Conservation (phyloP, 1,139 yeast genomes). For the Candida labiduridarum region DNA sequence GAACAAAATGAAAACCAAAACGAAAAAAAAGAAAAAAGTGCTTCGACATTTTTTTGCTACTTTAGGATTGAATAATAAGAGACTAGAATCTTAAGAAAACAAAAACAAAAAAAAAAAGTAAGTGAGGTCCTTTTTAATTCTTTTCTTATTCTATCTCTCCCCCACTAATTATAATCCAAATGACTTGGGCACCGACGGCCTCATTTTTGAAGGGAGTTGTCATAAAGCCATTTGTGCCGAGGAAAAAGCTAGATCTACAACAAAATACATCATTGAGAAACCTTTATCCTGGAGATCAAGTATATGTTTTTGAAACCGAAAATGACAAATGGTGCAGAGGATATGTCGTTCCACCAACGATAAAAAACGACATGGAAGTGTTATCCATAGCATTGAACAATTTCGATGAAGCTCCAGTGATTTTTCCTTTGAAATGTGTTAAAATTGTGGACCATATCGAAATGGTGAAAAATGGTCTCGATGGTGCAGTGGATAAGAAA, state of each 20-base stretch:
- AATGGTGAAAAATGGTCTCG: constrained; percentile 30
- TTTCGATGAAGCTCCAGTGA: constrained; percentile 50
- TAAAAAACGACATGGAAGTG: constrained; percentile 68
- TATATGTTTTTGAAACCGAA: constrained; percentile 72
- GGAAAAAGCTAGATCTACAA: constrained; percentile 49
- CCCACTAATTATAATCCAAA: background rate
- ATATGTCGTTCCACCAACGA: constrained; percentile 61
- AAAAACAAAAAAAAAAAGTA: background rate
- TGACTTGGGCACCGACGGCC: constrained; percentile 42
- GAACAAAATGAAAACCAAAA: background rate
- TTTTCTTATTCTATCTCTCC: background rate
- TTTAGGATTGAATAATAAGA: constrained; percentile 1
- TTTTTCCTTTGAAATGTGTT: constrained; percentile 61
- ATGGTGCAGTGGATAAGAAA: constrained; percentile 14
- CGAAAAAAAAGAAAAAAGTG: background rate
- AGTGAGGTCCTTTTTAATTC: background rate
- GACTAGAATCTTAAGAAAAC: background rate
- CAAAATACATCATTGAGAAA: constrained; percentile 47
- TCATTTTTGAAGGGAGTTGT: constrained; percentile 52
- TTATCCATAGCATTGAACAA: constrained; percentile 63
- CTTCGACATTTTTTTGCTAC: background rate
- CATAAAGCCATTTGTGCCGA: constrained; percentile 62
- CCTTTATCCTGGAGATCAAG: constrained; percentile 79
- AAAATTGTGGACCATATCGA: constrained; percentile 34
- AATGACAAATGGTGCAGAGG: constrained; percentile 79